Evolutionary conservation across 2,329 filamentous ascomycete species (phyloP), one percentile per base, ranked within the genome.

Genomic region (Reticulascus tulasneorum): DNA sequence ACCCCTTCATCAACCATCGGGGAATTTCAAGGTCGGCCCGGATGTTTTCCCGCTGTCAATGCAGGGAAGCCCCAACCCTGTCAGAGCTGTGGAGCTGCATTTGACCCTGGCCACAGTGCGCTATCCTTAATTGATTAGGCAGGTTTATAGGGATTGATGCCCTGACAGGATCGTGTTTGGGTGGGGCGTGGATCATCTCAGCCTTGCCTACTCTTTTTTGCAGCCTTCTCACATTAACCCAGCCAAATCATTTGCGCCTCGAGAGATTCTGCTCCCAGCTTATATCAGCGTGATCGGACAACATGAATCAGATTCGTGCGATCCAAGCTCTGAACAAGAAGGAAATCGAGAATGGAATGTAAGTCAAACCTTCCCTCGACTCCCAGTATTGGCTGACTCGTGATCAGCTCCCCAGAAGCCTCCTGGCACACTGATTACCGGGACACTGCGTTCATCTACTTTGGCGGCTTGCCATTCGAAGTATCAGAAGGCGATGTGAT

Each of bases 341-440:
- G 50, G 93, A 98, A 64, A 85, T 98, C 44, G 90, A 96, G 61
- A 82, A 88, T 59, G 87, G 84, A 56, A 76, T 89, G 80, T 84
- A 60, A 60, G 82, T 72, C 21, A 16, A 4, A 7, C 20, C 7
- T 12, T 12, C 10, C 3, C 7, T 10, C 26, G 16, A 33, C 11
- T 33, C 16, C 23, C 27, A 15, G 32, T 23, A 45, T n/a, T 26
- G 32, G 38, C 59, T 58, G 47, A 60, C 44, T 24, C 31, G 17
- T 27, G 25, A 33, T 25, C 52, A 90, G 88, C 49, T 75, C 83
- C 3, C 83, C 90, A 26, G 82, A 89, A 63, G 91, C 84, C 46
- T 96, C 91, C 38, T 97, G 91, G 91, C 91, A 97, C 60, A 83
- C 84, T 59, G 94, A 98, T 69, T 98, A 97, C 66, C 86, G 88